These are phyloP conservation scores for Cochlearia excelsa DNA, from an alignment of 345 rosid genomes.

Conservation along the genomic window DNA sequence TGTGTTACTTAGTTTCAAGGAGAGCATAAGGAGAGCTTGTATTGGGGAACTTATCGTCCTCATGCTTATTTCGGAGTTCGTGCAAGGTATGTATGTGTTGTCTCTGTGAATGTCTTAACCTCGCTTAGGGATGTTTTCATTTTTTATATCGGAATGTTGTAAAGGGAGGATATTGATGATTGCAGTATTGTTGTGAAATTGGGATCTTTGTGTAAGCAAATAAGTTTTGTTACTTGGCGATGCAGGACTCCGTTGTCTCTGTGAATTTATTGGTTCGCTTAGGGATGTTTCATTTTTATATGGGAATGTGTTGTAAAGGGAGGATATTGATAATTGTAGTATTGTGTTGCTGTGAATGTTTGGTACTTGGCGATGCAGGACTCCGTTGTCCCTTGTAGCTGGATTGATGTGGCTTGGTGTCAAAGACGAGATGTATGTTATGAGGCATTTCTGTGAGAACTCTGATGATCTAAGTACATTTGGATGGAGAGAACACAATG, in stretches of 20 bases:
- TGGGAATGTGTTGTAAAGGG: neutral
- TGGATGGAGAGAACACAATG: conserved; percentile 91
- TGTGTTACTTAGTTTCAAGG: conserved; percentile 66
- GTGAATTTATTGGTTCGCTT: no score
- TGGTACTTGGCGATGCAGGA: conserved; percentile 44
- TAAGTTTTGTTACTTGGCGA: conserved; percentile 2
- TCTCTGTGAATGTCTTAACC: neutral
- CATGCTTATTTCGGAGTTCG: conserved; percentile 92
- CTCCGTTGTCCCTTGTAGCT: conserved; percentile 72
- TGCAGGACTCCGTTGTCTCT: conserved; percentile 77
- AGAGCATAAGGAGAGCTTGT: conserved; percentile 79
- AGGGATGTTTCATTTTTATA: neutral
- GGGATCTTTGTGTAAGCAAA: neutral
- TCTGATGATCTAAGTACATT: conserved; percentile 73
- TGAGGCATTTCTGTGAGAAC: conserved; percentile 89
- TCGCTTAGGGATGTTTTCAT: neutral
- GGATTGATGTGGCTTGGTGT: conserved; percentile 98
- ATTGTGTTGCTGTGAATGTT: no score
- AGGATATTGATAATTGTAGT: neutral
- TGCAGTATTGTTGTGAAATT: no score
- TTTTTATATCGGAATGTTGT: no score
- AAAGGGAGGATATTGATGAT: no score
- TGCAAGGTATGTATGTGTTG: conserved; percentile 49
- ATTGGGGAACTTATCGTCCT: conserved; percentile 96
- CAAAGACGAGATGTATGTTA: conserved; percentile 67